Base-by-base conservation (phyloP, 805 yeast genomes). In the Starmerella apicola region DNA sequence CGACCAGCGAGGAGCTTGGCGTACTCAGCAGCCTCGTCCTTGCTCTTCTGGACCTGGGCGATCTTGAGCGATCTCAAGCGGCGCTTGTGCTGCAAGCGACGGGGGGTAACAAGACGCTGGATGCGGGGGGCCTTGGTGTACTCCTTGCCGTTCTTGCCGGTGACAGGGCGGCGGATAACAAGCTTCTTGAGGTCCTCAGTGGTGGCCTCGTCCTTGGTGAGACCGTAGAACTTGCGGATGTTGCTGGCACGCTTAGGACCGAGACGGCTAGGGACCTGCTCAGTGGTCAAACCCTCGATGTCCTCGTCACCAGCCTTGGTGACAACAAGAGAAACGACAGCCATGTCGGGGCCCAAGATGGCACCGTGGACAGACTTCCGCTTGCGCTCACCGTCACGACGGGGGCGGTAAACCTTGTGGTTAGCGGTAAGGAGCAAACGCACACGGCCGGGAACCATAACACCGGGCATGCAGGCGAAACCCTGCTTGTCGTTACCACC, bases 401-500 rank as follows among this genome's bases (percentile, higher is more conserved):
- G 91, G 70, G 95, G 93, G 78, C 98, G 88, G 94, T 91, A 91
- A 78, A 97, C 88, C 60, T 96, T 83, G 75, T 74, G 80, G 64
- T 88, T 95, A 72, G 84, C 78, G 59, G 94, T 69, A 66, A 91
- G 76, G 66, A 91, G 78, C 62, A 91, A 78, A 69, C 82, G 85
- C 61, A 91, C 97, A 80, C 98, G 93, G 79, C 93, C 85, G 72
- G 98, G 97, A 76, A 84, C 91, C 78, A 91, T 74, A 56, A 91
- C 98, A 81, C 98, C 98, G 74, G 93, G 98, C 74, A 86, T 91
- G 98, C 93, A 91, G 74, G 98, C 97, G 95, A 91, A 91, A 76
- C 98, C 98, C 77, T 91, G 98, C 76, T 91, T 91, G 76, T 91
- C 98, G 81, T 91, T 91, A 80, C 98, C 98, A 67, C 98, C 98